Evolutionary conservation across 129 eudicot species (phyloP), one percentile per base, ranked within the genome.

Genomic region (Helichrysum umbraculigerum): DNA sequence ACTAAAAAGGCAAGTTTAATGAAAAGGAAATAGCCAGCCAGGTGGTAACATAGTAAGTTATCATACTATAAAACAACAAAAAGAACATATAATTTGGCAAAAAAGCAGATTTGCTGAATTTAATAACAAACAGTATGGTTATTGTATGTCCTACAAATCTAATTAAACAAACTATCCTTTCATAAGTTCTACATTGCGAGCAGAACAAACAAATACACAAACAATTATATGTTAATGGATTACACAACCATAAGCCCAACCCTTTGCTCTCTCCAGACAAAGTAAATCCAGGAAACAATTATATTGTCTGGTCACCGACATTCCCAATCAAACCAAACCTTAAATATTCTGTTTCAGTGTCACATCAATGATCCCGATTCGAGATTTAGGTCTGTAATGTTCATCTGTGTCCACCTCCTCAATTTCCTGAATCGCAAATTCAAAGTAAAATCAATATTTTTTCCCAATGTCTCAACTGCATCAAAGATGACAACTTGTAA

Each of bases 321-420:
- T 62, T 61, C 14, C 21, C 34, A 64, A 20, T 54, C n/a, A 30
- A 60, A 61, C 17, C 56, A 65, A 72, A 64, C 67, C 73, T 79
- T 81, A 91, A 32, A 85, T 76, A 70, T 75, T 92, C 63, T 87
- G 92, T 74, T 89, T 81, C 42, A 92, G 85, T 30, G 88, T 83
- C 73, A 92, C 96, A 39, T 89, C 81, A 72, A 78, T 82, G 83
- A 92, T 92, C 63, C 91, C 91, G 20, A 92, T 92, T 72, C 93
- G 84, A 42, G 95, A 83, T 78, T 88, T 91, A 56, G 97, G 97
- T 74, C 86, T 90, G 84, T 87, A 91, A 83, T 91, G 92, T 41
- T 91, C 95, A 60, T 91, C 97, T 12, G 97, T 88, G 75, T 91
- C 97, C 44, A 81, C 92, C 85, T 91, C 97, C 82, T 89, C 97